A percentile compares a stretch with the other conserved stretches of the same genome.
Evolutionary conservation across 106 monocot species (phyloP).

Genomic region (Dendrobium catenatum): DNA sequence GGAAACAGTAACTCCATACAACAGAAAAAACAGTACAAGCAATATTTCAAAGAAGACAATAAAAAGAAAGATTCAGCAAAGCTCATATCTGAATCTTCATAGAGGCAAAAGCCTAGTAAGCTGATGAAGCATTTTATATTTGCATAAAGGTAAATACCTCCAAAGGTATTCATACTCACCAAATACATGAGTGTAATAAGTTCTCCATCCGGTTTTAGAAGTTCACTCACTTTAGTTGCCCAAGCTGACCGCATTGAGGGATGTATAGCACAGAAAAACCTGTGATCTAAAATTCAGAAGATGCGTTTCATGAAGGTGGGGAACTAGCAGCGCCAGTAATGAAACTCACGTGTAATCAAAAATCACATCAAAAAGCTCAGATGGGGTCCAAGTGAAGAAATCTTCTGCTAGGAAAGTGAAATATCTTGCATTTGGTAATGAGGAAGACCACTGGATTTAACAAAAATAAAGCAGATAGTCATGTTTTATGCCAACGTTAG

Average conservation of each 20-base stretch:
- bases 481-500: neutral
- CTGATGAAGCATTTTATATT: neutral
- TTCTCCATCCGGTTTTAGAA: slow-evolving; percentile 78
- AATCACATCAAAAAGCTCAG: slow-evolving; percentile 65
- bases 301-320: neutral
- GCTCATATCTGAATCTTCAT: neutral
- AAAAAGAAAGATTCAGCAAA: neutral
- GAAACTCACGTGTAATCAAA: slow-evolving; percentile 81
- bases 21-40: no score
- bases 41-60: neutral
- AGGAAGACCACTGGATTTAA: slow-evolving; percentile 18
- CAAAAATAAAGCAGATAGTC: slow-evolving; percentile 1
- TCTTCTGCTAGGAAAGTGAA: slow-evolving; percentile 56
- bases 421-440: slow-evolving; percentile 33
- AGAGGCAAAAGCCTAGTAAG: neutral
- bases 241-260: slow-evolving; percentile 66
- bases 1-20: no score
- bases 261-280: slow-evolving; percentile 90
- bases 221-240: slow-evolving; percentile 47
- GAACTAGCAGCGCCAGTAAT: neutral
- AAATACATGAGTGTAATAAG: slow-evolving; percentile 77
- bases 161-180: slow-evolving; percentile 15
- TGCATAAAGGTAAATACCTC: neutral
- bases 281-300: slow-evolving; percentile 11
- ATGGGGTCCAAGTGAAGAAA: slow-evolving; percentile 71